These are phyloP conservation scores for Hemisphaericaspora xylanilytica DNA, from an alignment of 1,139 yeast species.

Conservation along the genomic window DNA sequence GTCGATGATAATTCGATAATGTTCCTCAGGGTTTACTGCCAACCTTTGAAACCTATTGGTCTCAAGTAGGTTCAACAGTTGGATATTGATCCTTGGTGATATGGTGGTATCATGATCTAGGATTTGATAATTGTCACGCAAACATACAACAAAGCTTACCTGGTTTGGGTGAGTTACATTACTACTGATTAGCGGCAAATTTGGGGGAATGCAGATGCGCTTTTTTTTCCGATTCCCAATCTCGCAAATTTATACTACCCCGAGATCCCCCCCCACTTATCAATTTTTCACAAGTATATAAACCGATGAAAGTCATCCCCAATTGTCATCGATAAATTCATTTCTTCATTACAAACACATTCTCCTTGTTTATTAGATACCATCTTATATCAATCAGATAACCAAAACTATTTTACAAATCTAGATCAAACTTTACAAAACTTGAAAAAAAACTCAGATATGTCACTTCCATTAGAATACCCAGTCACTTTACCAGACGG, in stretches of 20 bases:
- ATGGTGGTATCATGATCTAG: not conserved
- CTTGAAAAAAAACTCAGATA: too few relatives aligned
- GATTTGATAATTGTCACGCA: too few relatives aligned
- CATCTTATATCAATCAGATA: too few relatives aligned
- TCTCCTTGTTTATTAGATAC: not conserved
- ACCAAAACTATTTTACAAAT: too few relatives aligned
- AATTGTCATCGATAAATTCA: not conserved
- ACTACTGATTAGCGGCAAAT: not conserved
- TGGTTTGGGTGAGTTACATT: not conserved
- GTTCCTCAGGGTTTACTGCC: too few relatives aligned
- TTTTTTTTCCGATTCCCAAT: not conserved
- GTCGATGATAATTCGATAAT: too few relatives aligned
- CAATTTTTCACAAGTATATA: not conserved
- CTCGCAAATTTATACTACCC: not conserved
- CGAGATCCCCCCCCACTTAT: not conserved
- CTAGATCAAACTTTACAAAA: too few relatives aligned
- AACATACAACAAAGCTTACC: too few relatives aligned
- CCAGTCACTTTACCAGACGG: slow-evolving; percentile 59
- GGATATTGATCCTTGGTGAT: not conserved
- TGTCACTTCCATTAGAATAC: slow-evolving; percentile 31
- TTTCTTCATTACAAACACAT: not conserved
- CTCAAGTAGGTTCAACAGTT: too few relatives aligned
- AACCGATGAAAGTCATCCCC: not conserved
- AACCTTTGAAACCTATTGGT: too few relatives aligned
- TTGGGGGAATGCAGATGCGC: not conserved